Evolutionary conservation across 2,329 filamentous ascomycete genomes (phyloP).

Genomic region (Trichophyton verrucosum): DNA sequence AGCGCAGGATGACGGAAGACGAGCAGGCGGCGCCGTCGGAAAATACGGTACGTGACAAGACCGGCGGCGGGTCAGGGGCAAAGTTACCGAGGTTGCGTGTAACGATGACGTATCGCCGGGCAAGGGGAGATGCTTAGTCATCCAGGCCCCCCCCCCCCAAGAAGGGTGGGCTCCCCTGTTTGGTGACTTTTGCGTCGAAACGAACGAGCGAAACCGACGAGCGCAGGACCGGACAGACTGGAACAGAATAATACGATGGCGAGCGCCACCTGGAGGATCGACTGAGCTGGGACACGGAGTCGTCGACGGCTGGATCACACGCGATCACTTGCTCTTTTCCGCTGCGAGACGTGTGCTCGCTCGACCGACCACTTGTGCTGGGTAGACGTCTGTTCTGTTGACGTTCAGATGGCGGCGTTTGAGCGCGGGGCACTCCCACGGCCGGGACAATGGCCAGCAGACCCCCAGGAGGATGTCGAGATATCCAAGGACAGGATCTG

Average conservation of each 20-base stretch:
- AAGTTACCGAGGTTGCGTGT: background rate
- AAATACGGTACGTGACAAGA: background rate
- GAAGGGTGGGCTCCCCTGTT: too few species aligned
- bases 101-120: background rate
- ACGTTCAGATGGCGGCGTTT: slow-evolving; percentile 7
- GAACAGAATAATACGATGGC: background rate
- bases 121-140: background rate
- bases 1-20: background rate
- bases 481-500: slow-evolving; percentile 66
- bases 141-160: too few species aligned
- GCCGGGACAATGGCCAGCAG: slow-evolving; percentile 50
- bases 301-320: background rate
- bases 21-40: background rate
- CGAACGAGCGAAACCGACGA: background rate
- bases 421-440: slow-evolving; percentile 33
- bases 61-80: background rate
- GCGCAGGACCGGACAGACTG: too few species aligned
- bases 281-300: background rate
- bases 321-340: background rate
- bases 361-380: background rate
- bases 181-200: too few species aligned
- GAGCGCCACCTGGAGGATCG: background rate
- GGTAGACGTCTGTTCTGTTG: too few species aligned
- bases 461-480: slow-evolving; percentile 47
- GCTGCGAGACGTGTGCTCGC: too few species aligned